Evolutionary conservation across 257 asterid species (phyloP), one percentile per base, ranked within the genome.

Genomic region (Ligustrum vulgare): DNA sequence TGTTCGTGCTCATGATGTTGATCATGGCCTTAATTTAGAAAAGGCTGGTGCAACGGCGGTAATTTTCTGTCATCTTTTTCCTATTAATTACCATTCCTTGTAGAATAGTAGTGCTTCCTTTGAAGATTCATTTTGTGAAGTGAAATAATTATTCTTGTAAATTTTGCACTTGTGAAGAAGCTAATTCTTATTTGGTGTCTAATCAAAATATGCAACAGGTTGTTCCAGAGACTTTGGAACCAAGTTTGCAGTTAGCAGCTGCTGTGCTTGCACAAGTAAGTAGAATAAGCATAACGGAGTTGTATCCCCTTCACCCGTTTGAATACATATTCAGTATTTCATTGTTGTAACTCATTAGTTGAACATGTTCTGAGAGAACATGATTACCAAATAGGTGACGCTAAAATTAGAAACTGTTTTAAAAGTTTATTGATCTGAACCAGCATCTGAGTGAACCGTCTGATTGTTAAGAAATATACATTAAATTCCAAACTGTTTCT

Each of bases 41-140:
- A 95, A 93, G 82, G 99, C 99, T 43, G 99, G 99, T 69, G 98
- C 99, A 77, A 86, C 98, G 36, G 98, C 98, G 89, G 98, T 94
- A 92, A 70, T 58, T 79, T 81, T 74, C 81, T 77, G 37, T 65
- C 56, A 69, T 56, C 41, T 73, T 51, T 69, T 43, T 60, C 64
- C 72, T 39, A 34, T 32, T 72, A 45, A 12, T 64, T 78, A 43
- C 72, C 68, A 8, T 62, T 37, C 74, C 67, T 16, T 72, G 63
- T 70, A 12, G 32, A 64, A 18, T 75, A 36, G 12, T n/a, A 33
- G 70, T 20, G 23, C 56, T 34, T 71, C 45, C 32, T 71, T 72
- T 20, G 68, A 67, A 31, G 69, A 33, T 51, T 32, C 33, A 3
- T 63, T 77, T 71, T 37, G 35, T 39, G 70, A 70, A 5, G 12